Evolutionary conservation across 768 basidiomycete species (phyloP), one percentile per base, ranked within the genome.

Genomic region (Daedaleopsis sinensis): DNA sequence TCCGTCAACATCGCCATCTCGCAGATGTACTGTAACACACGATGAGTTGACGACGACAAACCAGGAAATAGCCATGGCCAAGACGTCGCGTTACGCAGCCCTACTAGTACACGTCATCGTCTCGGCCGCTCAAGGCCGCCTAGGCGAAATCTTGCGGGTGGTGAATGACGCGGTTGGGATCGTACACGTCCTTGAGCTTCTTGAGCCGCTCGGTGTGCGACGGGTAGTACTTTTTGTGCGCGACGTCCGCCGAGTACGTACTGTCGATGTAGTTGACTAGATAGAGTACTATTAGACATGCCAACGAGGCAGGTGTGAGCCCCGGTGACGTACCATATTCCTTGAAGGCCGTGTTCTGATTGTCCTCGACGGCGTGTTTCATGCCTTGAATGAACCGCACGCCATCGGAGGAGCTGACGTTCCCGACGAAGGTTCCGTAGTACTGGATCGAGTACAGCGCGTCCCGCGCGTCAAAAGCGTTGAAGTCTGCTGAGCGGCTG

Each of bases 361-460:
- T 55, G 15, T 36, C n/a, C 54, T 55, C 54, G 38, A 55, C 42
- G 21, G 54, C 42, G 10, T 21, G 16, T 23, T 55, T 55, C 42
- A 55, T 55, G 23, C 54, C 54, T 23, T 55, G 54, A 12, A 55
- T 36, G n/a, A 55, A 55, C 24, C 1, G 18, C 24, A 55, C 44
- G 23, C 42, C 54, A n/a, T 46, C 54, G 38, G 42, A 21, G 27
- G 44, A 42, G 13, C 42, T 44, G 43, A 55, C 42, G 1, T 42
- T 44, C 6, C n/a, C 21, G 1, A 42, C 23, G 32, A 46, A 27
- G 6, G 54, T 46, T 12, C 54, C 54, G 44, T 55, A 55, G 54
- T 55, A 55, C 54, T 55, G 54, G 54, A 55, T 55, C 12, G 54
- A 55, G 54, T 55, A 55, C 15, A 55, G 43, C 54, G 54, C 54